phyloP scores from a whole-genome alignment of 257 asterid species.

The Solanum chilense region DNA sequence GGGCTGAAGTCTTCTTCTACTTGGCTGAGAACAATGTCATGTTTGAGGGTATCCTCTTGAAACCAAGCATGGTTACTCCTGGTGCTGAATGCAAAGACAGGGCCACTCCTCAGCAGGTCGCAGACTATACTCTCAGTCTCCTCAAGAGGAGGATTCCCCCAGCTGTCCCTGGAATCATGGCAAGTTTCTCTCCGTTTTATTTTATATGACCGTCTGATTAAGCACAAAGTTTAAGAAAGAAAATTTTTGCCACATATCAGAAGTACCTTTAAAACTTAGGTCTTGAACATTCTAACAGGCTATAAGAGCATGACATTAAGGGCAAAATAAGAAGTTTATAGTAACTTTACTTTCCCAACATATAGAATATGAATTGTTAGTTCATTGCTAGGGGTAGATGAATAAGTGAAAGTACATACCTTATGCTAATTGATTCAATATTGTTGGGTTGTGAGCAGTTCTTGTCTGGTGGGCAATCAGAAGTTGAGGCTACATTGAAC shows the following conservation, averaged over 20 bases:
- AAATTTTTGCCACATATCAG: not conserved
- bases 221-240: not conserved
- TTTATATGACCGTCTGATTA: not conserved
- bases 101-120: constrained; percentile 66
- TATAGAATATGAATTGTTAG: not conserved
- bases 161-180: constrained; percentile 69
- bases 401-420: not conserved
- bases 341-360: not conserved
- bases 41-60: constrained; percentile 85
- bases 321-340: not conserved
- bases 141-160: constrained; percentile 61
- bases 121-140: constrained; percentile 68
- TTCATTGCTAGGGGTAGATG: not conserved
- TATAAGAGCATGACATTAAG: not conserved
- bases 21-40: constrained; percentile 75
- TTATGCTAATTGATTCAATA: not conserved
- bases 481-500: constrained; percentile 72
- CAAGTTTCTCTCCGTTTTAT: constrained; percentile 5
- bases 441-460: constrained; percentile 23
- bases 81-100: constrained; percentile 76
- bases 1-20: constrained; percentile 95
- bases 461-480: constrained; percentile 80
- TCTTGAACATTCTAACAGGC: not conserved
- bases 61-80: constrained; percentile 98
- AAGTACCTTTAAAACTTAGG: not conserved